Evolutionary conservation across 2,329 filamentous ascomycete genomes (phyloP).

Genomic region (Penicillium sp.): DNA sequence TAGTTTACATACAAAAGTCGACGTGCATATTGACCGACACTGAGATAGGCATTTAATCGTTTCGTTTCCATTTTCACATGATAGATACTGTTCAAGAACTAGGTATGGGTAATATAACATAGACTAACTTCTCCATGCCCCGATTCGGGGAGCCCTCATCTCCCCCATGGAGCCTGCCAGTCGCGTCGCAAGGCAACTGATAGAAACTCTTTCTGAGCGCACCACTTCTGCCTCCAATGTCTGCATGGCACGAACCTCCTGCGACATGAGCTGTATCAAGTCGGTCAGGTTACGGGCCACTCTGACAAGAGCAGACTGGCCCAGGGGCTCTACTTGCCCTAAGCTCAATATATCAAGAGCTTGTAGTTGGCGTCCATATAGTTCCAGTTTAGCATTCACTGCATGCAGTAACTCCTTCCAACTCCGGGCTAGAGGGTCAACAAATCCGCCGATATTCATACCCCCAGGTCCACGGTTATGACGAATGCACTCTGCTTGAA

Average conservation of each 20-base stretch:
- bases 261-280: slow-evolving; percentile 36
- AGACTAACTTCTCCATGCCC: slow-evolving; percentile 28
- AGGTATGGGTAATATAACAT: neutral
- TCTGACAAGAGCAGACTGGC: slow-evolving; percentile 35
- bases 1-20: neutral
- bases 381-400: slow-evolving; percentile 35
- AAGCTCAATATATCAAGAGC: slow-evolving; percentile 38
- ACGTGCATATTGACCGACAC: no score
- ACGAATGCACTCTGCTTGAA: slow-evolving; percentile 30
- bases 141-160: slow-evolving; percentile 19
- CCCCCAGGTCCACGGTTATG: slow-evolving; percentile 6
- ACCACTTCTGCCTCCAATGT: slow-evolving; percentile 38
- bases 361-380: slow-evolving; percentile 37
- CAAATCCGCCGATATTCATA: slow-evolving; percentile 27
- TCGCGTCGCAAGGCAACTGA: slow-evolving; percentile 32
- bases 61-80: neutral
- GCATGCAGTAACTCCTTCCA: slow-evolving; percentile 38
- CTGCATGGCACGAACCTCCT: slow-evolving; percentile 38
- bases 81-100: neutral
- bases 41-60: no score
- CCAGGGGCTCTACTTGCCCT: slow-evolving; percentile 24
- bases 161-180: slow-evolving; percentile 16
- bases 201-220: slow-evolving; percentile 34
- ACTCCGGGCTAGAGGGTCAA: slow-evolving; percentile 33
- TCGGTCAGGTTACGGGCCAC: slow-evolving; percentile 30